Conservation (phyloP, 257 asterid species). For the Forsythia suspensa region DNA sequence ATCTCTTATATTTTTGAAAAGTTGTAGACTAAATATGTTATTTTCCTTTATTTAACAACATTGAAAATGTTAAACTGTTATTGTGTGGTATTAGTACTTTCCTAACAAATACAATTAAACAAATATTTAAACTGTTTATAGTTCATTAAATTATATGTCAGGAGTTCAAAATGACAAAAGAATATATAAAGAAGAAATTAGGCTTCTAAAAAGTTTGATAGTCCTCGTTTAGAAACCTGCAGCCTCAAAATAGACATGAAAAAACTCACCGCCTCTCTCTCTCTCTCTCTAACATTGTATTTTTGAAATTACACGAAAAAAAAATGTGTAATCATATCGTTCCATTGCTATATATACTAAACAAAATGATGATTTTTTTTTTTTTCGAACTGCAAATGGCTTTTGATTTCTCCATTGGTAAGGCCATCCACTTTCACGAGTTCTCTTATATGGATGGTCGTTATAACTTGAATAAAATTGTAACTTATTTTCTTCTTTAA, state of each 20-base stretch:
- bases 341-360: not conserved
- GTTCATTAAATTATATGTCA: not conserved
- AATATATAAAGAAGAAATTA: no score
- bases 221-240: not conserved
- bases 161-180: no score
- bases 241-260: not conserved
- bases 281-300: slow-evolving; percentile 3
- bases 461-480: slow-evolving; percentile 18
- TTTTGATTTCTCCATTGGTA: slow-evolving; percentile 45
- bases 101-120: no score
- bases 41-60: no score
- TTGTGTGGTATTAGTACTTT: no score
- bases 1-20: no score
- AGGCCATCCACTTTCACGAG: slow-evolving; percentile 39
- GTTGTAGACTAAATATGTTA: no score
- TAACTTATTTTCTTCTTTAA: not conserved
- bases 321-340: no score
- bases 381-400: slow-evolving; percentile 40
- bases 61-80: no score
- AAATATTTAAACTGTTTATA: no score
- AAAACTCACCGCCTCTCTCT: not conserved
- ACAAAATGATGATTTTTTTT: not conserved
- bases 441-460: slow-evolving; percentile 43
- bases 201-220: no score
- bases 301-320: slow-evolving; percentile 35